These are phyloP conservation scores for Beta macrorhiza DNA, from an alignment of 179 eudicot species.

Conservation along the genomic window DNA sequence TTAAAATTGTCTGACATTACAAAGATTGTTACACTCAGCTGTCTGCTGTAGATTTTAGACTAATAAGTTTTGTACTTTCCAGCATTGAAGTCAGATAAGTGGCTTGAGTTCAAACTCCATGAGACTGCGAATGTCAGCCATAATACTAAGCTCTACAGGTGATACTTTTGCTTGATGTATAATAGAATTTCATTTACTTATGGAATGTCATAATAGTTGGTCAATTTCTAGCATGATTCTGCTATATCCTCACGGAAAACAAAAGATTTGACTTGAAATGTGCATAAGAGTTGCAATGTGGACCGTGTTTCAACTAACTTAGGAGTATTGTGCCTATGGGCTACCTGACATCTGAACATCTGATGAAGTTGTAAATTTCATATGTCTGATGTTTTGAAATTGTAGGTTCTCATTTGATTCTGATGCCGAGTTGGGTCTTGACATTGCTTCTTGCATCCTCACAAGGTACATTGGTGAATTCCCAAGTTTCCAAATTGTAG, in stretches of 20 bases:
- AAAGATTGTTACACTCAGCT: not conserved
- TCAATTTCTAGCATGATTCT: conserved; percentile 3
- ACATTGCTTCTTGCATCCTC: conserved; percentile 90
- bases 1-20: not conserved
- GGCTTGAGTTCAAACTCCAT: conserved; percentile 84
- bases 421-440: conserved; percentile 73
- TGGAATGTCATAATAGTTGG: not conserved
- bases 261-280: not conserved
- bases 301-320: not conserved
- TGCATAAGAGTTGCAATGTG: not conserved
- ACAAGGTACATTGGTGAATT: conserved; percentile 59
- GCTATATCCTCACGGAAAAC: not conserved
- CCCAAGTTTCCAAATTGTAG: not conserved
- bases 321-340: not conserved
- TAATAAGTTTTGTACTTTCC: conserved; percentile 32
- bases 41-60: conserved; percentile 1
- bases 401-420: conserved; percentile 93
- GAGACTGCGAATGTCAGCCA: conserved; percentile 91
- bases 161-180: conserved; percentile 24
- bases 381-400: conserved; percentile 24
- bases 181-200: not conserved
- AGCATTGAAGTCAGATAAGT: conserved; percentile 84
- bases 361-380: not conserved
- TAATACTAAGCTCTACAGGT: conserved; percentile 92
- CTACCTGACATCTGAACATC: not conserved